Base-by-base conservation (phyloP, 495 filamentous ascomycete genomes). In the Pseudoneurospora amorphoporcata region DNA sequence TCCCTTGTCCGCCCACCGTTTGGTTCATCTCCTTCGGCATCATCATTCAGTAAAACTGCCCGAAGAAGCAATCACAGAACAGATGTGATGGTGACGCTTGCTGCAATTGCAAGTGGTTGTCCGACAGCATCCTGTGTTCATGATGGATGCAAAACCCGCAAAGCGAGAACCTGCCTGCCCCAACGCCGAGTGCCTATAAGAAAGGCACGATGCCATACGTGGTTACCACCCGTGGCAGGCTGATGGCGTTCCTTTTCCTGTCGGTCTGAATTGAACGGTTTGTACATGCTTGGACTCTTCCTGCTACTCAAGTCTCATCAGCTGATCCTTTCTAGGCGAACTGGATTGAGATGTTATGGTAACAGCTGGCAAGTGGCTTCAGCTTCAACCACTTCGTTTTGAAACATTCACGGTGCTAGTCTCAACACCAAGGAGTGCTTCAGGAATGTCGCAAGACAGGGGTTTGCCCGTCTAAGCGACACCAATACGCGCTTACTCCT, bases 391-490 rank as follows among this genome's bases (percentile, higher is more conserved):
- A 65, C 6, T 2, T 61, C 3, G 2, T 8, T 5, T 65, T 65
- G 53, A 35, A 65, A 65, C 53, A 35, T 65, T 65, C 53, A 8
- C 23, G 53, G 35, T 65, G 29, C 29, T 65, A 65, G 29, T 65
- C 53, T 65, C 53, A 37, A 65, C 53, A 65, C 53, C 53, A 65
- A 65, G 53, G 32, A 65, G 23, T 40, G 84, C 84, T 75, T 85
- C 84, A 86, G 78, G 73, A 78, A 76, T 82, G 84, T 85, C 81
- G 77, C 83, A 86, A 78, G 79, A 83, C 84, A 83, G 81, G 84
- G 84, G 77, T 81, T 65, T 71, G 38, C 72, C 39, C 68, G 73
- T 72, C 75, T 68, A 69, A 70, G 53, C 29, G 29, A 65, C 53
- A 65, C 29, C 53, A 32, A 65, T 35, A 65, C 37, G 29, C 53